Base-by-base conservation (phyloP, 306 rosid genomes). In the Rosa rugosa region DNA sequence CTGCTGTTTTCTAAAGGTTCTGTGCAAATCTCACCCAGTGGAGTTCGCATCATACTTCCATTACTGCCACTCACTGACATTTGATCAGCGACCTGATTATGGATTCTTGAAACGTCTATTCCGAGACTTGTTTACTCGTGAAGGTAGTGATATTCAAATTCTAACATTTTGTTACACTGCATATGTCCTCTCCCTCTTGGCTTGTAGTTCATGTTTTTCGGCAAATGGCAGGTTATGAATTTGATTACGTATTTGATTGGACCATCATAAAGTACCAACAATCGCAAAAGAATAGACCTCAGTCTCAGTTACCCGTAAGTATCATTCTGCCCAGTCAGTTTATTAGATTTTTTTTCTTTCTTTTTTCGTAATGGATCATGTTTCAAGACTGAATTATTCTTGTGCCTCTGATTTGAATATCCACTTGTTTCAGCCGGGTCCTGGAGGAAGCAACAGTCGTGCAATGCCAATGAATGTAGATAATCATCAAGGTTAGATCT, bases 41-140 rank as follows among this genome's bases (percentile, higher is more conserved):
- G 98, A 95, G 88, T 95, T 95, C 64, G 98, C 99, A 36, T 95
- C 99, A 53, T 95, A 95, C 89, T 90, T 95, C 53, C 98, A 95
- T 82, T 95, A 95, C 82, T 95, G 98, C 77, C 98, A 93, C 85
- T 88, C 98, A 54, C 79, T 93, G 88, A 89, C 93, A 63, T 95
- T 95, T 74, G 99, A 95, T 79, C 99, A 95, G 84, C 87, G 98
- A 68, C 99, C 98, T 82, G 99, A 95, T 87, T 95, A 95, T 89
- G 99, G 96, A 74, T 95, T 95, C 88, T 91, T 95, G 83, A 95
- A 90, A 82, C 93, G 99, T 51, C 86, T 95, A 41, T 91, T 93
- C 86, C 94, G 94, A 60, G 98, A 95, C 69, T 83, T 89, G 82
- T 92, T 95, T 93, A 38, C 90, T 69, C 94, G 93, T 67, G 94